These are phyloP conservation scores for Ceratobasidium sp. DNA, from an alignment of 1,284 basidiomycete genomes.

Conservation along the genomic window DNA sequence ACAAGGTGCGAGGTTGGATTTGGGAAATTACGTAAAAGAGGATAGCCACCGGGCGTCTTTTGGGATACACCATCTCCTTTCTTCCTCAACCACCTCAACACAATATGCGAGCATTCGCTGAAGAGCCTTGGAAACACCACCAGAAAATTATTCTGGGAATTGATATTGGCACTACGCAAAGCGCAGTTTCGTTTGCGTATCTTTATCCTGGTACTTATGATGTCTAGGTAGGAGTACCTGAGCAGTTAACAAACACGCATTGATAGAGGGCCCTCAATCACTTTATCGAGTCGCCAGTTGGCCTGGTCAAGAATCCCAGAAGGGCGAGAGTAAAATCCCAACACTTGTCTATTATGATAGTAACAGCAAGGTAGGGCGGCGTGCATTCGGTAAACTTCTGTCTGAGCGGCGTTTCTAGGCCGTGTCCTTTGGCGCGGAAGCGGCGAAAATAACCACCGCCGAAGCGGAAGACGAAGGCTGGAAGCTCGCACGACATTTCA, in stretches of 20 bases:
- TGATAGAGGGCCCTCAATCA: constrained; percentile 27
- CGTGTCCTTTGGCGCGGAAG: constrained; percentile 43
- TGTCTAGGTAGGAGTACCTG: too few relatives aligned
- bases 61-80: too few relatives aligned
- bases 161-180: constrained; percentile 45
- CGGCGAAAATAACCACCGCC: background rate
- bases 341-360: constrained; percentile 44
- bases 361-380: constrained; percentile 11
- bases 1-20: too few relatives aligned
- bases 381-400: background rate
- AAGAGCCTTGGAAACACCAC: constrained; percentile 31
- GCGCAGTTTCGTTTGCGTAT: constrained; percentile 28
- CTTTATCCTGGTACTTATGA: constrained; percentile 32
- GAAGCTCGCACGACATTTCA: constrained; percentile 45
- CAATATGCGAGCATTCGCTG: constrained; percentile 37
- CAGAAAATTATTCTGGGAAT: constrained; percentile 43
- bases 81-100: too few relatives aligned
- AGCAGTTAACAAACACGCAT: background rate
- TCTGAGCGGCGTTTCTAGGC: constrained; percentile 20
- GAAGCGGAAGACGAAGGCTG: constrained; percentile 34
- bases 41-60: too few relatives aligned
- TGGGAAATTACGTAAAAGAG: too few relatives aligned
- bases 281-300: constrained; percentile 29
- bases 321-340: constrained; percentile 43
- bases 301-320: constrained; percentile 28